Evolutionary conservation across 176 grass and related monocot genomes (phyloP), one percentile per base, ranked within the genome.

Genomic region (Pontederia paniculata): DNA sequence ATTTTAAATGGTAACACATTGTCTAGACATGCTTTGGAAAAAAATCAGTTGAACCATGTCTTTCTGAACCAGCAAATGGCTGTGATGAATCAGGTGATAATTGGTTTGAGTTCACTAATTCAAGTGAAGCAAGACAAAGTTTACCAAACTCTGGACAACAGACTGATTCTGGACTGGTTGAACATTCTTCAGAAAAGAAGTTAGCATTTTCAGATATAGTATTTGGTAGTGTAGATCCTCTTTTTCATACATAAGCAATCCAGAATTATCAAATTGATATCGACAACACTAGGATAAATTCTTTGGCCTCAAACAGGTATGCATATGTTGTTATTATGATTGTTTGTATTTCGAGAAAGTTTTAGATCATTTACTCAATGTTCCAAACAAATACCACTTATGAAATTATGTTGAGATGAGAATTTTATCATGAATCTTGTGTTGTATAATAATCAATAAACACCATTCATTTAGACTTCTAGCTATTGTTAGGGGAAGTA

Each of bases 31-130:
- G 53, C 56, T 56, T 43, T 37, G 21, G 48, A 11, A 76, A 62
- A 60, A 76, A 46, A 21, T 12, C 11, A 63, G 50, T 46, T n/a
- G 41, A 71, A 23, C 9, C 53, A 0, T 13, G 54, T 20, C 21
- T 10, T n/a, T n/a, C n/a, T 28, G 59, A 62, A 46, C 46, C 43
- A 12, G 22, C 59, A 62, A 62, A 62, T 62, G 59, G 60, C 67
- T 73, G 55, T 66, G 73, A 42, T 23, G 76, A 81, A 62, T 52
- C 62, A 70, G 65, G 68, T 48, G 50, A 63, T 58, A 49, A 53
- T 67, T 63, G 60, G 60, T 12, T 47, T 23, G 60, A 63, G 45
- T 63, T 63, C 47, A 23, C 60, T 45, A 63, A 21, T 18, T 63
- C 60, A 4, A 23, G 21, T 14, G 42, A 23, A 48, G 42, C 47